Conservation (phyloP, 768 basidiomycete species). For the Mycena kentingensis region DNA sequence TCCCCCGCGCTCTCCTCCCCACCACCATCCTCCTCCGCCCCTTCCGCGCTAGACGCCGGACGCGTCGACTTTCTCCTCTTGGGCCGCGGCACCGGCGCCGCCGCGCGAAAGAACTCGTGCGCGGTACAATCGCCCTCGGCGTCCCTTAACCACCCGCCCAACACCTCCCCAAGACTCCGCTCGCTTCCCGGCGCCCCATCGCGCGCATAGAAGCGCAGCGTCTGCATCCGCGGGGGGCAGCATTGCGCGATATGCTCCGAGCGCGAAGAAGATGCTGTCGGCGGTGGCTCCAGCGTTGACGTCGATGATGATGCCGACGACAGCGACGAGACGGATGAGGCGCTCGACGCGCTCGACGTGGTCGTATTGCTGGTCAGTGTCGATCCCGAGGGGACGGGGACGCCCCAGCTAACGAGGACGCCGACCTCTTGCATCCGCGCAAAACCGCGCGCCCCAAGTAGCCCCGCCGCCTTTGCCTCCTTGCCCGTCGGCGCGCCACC, state of each 20-base stretch:
- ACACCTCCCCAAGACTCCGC: constrained; percentile 44
- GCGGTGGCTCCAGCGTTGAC: constrained; percentile 15
- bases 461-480: constrained; percentile 42
- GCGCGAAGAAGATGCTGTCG: constrained; percentile 13
- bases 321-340: constrained; percentile 16
- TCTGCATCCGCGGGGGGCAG: constrained; percentile 49
- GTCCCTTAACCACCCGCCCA: constrained; percentile 33
- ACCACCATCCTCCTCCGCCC: constrained; percentile 8
- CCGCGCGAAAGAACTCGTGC: not conserved
- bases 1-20: constrained; percentile 10
- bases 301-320: constrained; percentile 10
- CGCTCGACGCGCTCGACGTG: constrained; percentile 17
- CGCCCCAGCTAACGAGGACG: constrained; percentile 49
- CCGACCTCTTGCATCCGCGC: constrained; percentile 59
- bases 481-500: constrained; percentile 30
- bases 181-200: constrained; percentile 30
- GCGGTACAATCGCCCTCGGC: not conserved
- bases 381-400: constrained; percentile 16
- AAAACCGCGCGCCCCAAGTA: constrained; percentile 56
- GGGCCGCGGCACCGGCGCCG: not conserved
- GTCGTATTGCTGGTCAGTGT: constrained; percentile 15
- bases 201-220: constrained; percentile 52
- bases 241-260: constrained; percentile 41
- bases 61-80: too few species aligned
- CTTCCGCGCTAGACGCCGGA: too few species aligned